Conservation (phyloP, 495 filamentous ascomycete species). For the Saxophila tyrrhenica region DNA sequence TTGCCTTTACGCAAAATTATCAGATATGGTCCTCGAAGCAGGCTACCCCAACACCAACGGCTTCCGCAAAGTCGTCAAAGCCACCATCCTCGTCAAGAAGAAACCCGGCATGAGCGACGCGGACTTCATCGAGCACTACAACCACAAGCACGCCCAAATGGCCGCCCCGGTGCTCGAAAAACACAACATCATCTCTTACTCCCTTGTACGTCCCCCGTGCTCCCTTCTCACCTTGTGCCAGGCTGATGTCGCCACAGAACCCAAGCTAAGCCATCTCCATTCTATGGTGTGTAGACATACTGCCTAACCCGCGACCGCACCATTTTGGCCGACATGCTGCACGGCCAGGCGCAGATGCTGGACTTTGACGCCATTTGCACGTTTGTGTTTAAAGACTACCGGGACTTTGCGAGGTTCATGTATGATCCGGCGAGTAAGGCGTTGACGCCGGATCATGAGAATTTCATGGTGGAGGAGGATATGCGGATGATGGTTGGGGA, state of each 20-base stretch:
- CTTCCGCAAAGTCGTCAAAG: constrained; percentile 34
- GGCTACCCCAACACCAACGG: constrained; percentile 31
- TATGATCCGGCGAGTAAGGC: constrained; percentile 31
- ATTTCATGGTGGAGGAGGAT: constrained; percentile 33
- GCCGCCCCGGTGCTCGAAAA: constrained; percentile 29
- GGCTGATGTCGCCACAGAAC: neutral
- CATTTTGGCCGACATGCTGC: constrained; percentile 32
- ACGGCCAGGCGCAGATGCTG: constrained; percentile 29
- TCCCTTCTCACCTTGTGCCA: no score
- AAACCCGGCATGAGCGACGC: constrained; percentile 32
- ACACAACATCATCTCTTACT: constrained; percentile 32
- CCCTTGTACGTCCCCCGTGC: constrained; percentile 23
- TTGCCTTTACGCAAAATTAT: neutral
- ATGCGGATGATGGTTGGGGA: constrained; percentile 37
- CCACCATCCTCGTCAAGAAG: constrained; percentile 33
- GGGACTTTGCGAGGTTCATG: constrained; percentile 30
- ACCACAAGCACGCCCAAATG: constrained; percentile 31
- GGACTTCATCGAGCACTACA: constrained; percentile 33
- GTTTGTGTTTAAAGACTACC: constrained; percentile 34
- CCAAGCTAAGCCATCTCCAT: neutral
- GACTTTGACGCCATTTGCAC: constrained; percentile 35
- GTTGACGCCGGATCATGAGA: constrained; percentile 31
- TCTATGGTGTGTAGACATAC: constrained; percentile 26
- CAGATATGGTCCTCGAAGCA: constrained; percentile 29
- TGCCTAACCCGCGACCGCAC: constrained; percentile 30